Evolutionary conservation across 768 basidiomycete genomes (phyloP).

Genomic region (Kwoniella botswanensis): DNA sequence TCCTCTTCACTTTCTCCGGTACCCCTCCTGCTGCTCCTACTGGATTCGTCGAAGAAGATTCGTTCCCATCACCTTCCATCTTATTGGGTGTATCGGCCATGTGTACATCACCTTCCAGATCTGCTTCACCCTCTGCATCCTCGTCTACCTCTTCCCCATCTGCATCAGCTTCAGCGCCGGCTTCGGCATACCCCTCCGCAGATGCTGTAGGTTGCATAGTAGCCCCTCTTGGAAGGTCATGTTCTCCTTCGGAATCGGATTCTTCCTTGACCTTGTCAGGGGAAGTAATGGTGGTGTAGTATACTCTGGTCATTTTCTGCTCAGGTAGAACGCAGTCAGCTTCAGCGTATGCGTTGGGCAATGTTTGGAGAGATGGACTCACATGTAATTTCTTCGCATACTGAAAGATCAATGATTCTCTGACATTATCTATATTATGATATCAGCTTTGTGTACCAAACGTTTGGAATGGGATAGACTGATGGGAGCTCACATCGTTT

Average conservation of each 20-base stretch:
- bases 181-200: neutral
- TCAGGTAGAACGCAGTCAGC: neutral
- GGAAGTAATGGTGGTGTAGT: constrained; percentile 28
- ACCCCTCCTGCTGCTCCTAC: neutral
- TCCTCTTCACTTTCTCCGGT: neutral
- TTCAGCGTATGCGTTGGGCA: neutral
- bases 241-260: constrained; percentile 38
- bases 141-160: constrained; percentile 10
- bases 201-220: constrained; percentile 7
- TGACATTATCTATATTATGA: constrained; percentile 44
- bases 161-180: neutral
- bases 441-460: neutral
- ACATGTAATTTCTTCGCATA: constrained; percentile 56
- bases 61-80: neutral
- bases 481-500: constrained; percentile 54
- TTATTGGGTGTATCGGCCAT: constrained; percentile 13
- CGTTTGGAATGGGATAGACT: neutral
- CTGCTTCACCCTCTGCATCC: constrained; percentile 27
- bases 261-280: constrained; percentile 25
- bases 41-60: neutral
- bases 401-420: constrained; percentile 51
- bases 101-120: constrained; percentile 29
- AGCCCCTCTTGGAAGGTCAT: constrained; percentile 7
- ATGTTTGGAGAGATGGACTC: constrained; percentile 7
- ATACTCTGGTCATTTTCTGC: constrained; percentile 48